A percentile compares a stretch with the other conserved stretches of the same genome.
phyloP scores from a whole-genome alignment of 2,329 filamentous ascomycete species.

The Ophiostoma himal-ulmi region DNA sequence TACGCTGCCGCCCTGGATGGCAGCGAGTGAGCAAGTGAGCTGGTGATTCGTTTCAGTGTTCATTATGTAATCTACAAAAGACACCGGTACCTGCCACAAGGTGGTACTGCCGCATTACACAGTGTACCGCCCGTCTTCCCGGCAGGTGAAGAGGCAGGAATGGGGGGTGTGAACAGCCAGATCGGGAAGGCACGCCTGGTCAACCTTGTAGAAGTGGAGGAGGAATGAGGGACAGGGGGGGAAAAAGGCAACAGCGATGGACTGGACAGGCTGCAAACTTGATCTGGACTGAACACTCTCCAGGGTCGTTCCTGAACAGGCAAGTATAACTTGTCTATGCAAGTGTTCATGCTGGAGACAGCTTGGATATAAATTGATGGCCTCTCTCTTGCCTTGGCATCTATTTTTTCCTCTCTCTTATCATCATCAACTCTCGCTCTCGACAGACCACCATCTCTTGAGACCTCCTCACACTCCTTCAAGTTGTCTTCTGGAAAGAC shows the following conservation, averaged over 20 bases:
- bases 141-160: conserved; percentile 1
- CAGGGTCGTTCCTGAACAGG: background rate
- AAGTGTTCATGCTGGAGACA: background rate
- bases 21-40: background rate
- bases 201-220: background rate
- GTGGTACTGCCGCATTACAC: conserved; percentile 10
- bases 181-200: background rate
- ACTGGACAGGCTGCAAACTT: conserved; percentile 7
- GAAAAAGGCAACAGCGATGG: conserved; percentile 4
- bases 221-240: background rate
- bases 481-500: conserved; percentile 14
- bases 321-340: background rate
- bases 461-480: background rate
- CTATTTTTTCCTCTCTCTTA: background rate
- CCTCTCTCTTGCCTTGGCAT: background rate
- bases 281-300: background rate
- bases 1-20: background rate
- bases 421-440: conserved; percentile 10
- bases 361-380: background rate
- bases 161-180: conserved; percentile 4
- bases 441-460: background rate
- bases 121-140: background rate
- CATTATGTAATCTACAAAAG: background rate
- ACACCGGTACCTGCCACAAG: conserved; percentile 1
- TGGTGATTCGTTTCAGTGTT: background rate